Conservation (phyloP, 768 basidiomycete genomes). For the Phlebiopsis gigantea region DNA sequence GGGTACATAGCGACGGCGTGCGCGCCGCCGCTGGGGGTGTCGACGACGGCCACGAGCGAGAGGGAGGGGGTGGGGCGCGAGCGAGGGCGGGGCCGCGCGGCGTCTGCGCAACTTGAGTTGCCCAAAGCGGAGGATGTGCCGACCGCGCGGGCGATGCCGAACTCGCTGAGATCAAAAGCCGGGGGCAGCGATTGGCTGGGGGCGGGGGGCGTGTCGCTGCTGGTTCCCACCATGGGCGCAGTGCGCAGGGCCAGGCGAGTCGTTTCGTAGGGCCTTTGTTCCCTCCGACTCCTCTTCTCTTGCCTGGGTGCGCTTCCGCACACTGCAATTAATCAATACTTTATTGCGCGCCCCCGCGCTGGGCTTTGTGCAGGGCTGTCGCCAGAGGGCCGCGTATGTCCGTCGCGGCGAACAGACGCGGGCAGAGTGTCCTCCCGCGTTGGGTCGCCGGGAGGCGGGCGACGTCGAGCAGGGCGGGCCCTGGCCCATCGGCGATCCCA, state of each 20-base stretch:
- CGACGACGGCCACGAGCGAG: not conserved
- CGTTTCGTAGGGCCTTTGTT: not conserved
- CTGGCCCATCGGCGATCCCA: too few species aligned
- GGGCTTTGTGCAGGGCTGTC: not conserved
- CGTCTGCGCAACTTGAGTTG: not conserved
- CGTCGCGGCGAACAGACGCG: not conserved
- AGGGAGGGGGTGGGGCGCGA: not conserved
- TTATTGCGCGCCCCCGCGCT: not conserved
- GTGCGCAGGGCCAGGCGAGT: not conserved
- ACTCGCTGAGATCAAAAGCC: slow-evolving; percentile 11
- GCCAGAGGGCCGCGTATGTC: not conserved
- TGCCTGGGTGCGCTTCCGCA: not conserved
- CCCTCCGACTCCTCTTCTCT: not conserved
- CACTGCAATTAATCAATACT: not conserved
- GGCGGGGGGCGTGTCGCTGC: not conserved
- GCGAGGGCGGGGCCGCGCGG: not conserved
- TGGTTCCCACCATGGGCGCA: not conserved
- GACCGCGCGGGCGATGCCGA: not conserved
- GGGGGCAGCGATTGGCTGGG: not conserved
- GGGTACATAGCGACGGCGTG: too few species aligned
- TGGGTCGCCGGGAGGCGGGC: not conserved
- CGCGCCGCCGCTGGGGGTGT: not conserved
- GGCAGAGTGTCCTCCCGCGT: not conserved
- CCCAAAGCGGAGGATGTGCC: not conserved
- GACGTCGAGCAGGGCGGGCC: too few species aligned